phyloP scores from a whole-genome alignment of 2,329 filamentous ascomycete genomes.

The Scedosporium aurantiacum region DNA sequence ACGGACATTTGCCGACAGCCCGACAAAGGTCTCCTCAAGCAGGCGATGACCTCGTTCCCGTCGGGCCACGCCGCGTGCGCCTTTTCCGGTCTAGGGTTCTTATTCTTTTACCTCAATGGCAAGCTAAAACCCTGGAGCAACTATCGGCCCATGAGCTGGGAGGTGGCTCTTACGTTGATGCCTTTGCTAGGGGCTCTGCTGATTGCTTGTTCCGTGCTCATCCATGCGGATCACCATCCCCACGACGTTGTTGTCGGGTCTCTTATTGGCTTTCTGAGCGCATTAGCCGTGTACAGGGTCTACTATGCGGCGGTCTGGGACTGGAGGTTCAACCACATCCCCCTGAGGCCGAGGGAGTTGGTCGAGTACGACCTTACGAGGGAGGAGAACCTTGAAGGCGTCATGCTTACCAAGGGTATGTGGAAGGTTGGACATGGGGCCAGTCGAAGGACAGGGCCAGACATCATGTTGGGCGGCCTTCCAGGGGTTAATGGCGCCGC shows the following conservation, averaged over 20 bases:
- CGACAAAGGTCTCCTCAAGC: conserved; percentile 43
- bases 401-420: conserved; percentile 2
- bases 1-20: conserved; percentile 45
- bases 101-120: conserved; percentile 59
- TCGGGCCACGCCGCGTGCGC: conserved; percentile 57
- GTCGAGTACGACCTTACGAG: conserved; percentile 1
- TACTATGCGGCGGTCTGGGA: conserved; percentile 60
- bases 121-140: conserved; percentile 61
- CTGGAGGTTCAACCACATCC: conserved; percentile 57
- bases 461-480: not conserved
- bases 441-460: not conserved
- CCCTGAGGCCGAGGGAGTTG: conserved; percentile 26
- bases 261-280: conserved; percentile 50
- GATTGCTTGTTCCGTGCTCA: conserved; percentile 49
- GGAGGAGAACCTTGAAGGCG: conserved; percentile 1
- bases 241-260: conserved; percentile 57
- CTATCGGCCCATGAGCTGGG: conserved; percentile 58
- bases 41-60: conserved; percentile 54
- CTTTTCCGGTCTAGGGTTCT: conserved; percentile 51
- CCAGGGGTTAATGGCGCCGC: not conserved
- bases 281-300: conserved; percentile 53
- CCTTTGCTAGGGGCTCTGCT: conserved; percentile 50
- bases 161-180: conserved; percentile 44
- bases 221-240: conserved; percentile 59
- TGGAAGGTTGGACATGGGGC: not conserved